A percentile compares a stretch with the other conserved stretches of the same genome.
Conservation (phyloP, 371 early-diverging fungal genomes). For the Blakeslea trispora region DNA sequence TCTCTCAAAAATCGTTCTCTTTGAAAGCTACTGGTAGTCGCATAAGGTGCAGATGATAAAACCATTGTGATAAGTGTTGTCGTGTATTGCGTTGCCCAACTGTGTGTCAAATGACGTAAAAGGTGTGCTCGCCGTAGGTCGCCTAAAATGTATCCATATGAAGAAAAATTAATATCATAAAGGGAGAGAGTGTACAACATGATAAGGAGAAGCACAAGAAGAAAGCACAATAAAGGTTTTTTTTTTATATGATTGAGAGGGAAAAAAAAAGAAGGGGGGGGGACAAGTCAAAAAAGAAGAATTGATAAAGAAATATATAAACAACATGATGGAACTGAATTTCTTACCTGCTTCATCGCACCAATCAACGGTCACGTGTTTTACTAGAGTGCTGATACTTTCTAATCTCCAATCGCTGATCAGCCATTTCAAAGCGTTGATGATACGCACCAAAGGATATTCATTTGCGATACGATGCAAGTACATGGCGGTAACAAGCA, state of each 20-base stretch:
- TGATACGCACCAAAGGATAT: conserved; percentile 67
- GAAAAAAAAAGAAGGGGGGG: not conserved
- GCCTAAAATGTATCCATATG: conserved; percentile 38
- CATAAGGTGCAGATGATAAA: conserved; percentile 41
- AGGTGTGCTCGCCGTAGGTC: conserved; percentile 57
- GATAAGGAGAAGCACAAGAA: not conserved
- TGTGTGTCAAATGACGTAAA: conserved; percentile 55
- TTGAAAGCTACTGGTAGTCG: conserved; percentile 34
- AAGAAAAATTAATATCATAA: not conserved
- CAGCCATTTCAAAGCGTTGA: conserved; percentile 72
- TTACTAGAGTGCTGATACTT: conserved; percentile 60
- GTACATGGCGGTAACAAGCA: conserved; percentile 67
- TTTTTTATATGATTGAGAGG: not conserved
- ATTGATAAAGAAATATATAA: too few species aligned
- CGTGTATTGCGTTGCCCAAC: conserved; percentile 64
- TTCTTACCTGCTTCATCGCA: conserved; percentile 39
- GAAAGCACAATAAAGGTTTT: not conserved
- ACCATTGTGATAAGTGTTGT: conserved; percentile 52
- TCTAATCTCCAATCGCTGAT: conserved; percentile 72
- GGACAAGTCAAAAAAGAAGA: too few species aligned
- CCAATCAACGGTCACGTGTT: conserved; percentile 73
- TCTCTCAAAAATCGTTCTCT: conserved; percentile 68
- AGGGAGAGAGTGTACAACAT: not conserved
- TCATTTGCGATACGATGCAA: conserved; percentile 75
- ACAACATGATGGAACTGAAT: too few species aligned